Percentiles rank a stretch among this genome's conserved stretches.
Conservation (phyloP, 2,329 filamentous ascomycete species). For the Gremmenia infestans region DNA sequence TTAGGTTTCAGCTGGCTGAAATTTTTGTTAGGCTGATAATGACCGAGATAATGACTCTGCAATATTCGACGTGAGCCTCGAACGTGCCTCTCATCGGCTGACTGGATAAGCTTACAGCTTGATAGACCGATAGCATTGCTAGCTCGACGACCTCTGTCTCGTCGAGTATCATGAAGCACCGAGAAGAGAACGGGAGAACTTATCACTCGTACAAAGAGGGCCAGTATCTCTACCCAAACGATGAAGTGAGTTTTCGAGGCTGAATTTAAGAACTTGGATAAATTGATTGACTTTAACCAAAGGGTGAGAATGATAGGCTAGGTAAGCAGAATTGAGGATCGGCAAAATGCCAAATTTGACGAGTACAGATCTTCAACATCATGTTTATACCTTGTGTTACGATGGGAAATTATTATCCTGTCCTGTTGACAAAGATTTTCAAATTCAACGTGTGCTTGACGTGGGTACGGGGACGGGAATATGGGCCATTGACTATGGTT, state of each 20-base stretch:
- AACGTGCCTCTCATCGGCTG: neutral
- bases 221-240: constrained; percentile 30
- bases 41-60: neutral
- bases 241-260: constrained; percentile 26
- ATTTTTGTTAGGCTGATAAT: neutral
- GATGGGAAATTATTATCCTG: constrained; percentile 7
- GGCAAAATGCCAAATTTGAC: too few relatives aligned
- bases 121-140: neutral
- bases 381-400: constrained; percentile 6
- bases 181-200: constrained; percentile 29
- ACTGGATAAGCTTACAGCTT: neutral
- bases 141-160: constrained; percentile 15
- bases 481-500: constrained; percentile 14
- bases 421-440: constrained; percentile 7
- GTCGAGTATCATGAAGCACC: constrained; percentile 35
- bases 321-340: constrained; percentile 24
- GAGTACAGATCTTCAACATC: constrained; percentile 11
- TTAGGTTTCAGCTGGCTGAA: neutral
- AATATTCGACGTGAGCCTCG: neutral
- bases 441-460: constrained; percentile 32
- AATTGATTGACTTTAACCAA: constrained; percentile 16
- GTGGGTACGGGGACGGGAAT: constrained; percentile 22
- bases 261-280: too few relatives aligned
- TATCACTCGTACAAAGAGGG: constrained; percentile 24
- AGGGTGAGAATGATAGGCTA: constrained; percentile 18